Evolutionary conservation across 176 grass and related monocot species (phyloP), one percentile per base, ranked within the genome.

Genomic region (Carex pumila): DNA sequence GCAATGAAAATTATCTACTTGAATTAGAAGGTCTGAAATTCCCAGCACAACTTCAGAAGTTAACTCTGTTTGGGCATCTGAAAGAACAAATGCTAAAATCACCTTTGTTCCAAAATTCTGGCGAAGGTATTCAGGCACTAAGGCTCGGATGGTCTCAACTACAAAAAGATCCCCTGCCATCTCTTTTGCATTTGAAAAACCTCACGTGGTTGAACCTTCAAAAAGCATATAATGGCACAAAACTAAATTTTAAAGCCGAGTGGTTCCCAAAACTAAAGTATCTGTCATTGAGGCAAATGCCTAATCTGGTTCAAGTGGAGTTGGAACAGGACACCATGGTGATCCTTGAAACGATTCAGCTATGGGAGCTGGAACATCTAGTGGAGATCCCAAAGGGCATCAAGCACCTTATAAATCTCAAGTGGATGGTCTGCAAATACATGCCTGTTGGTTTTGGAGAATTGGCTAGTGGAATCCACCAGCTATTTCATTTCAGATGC

Each of bases 1-100:
- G 41, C 52, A 61, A 85, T 9, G 82, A 91, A 61, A 49, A 83
- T 75, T 76, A 87, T 47, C 0, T 87, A 15, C 84, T 94, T 14
- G 17, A 57, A 6, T 88, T 94, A 34, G 82, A 91, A 75, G 18
- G 49, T 81, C 73, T 91, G 1, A 89, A 77, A 17, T 2, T 83
- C 21, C 37, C 61, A 39, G 83, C 81, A 4, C 81, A 84, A 56
- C 82, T 94, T 64, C 31, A 83, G 41, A 87, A 84, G 34, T 81
- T 91, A 3, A 0, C 3, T 50, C 84, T 94, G 49, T 3, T 4
- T 12, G 92, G 87, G 0, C 57, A 11, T 7, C 79, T 93, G 5
- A 65, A 84, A 59, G 57, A 86, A 84, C 50, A 54, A 15, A 90
- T 81, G n/a, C 43, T 93, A 7, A 19, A 39, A 22, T 87, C 82